A percentile compares a stretch with the other conserved stretches of the same genome.
Evolutionary conservation across 2,329 filamentous ascomycete genomes (phyloP).

Genomic region (Xylaria sp.): DNA sequence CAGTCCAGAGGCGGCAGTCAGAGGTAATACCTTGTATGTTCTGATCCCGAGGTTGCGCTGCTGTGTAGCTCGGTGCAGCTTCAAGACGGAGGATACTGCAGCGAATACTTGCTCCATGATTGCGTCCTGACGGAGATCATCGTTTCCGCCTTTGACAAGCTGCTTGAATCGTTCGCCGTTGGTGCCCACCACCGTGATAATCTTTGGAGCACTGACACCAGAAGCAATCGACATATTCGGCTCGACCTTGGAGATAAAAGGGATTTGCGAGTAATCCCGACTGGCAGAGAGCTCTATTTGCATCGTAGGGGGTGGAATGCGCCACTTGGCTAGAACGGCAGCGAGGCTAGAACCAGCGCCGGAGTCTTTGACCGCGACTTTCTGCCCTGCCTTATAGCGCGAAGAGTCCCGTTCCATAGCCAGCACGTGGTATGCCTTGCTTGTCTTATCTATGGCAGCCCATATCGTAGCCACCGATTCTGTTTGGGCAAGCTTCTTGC

Average conservation of each 20-base stretch:
- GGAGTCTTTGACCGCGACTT: slow-evolving; percentile 63
- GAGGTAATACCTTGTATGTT: slow-evolving; percentile 94
- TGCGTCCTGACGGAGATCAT: slow-evolving; percentile 94
- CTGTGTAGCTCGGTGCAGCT: slow-evolving; percentile 81
- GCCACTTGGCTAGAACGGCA: slow-evolving; percentile 63
- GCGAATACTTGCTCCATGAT: slow-evolving; percentile 99
- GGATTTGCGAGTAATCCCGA: slow-evolving; percentile 75
- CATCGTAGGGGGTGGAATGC: slow-evolving; percentile 87
- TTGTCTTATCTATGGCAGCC: slow-evolving; percentile 73
- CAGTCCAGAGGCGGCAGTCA: slow-evolving; percentile 82
- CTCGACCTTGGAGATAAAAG: slow-evolving; percentile 73
- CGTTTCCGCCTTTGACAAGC: slow-evolving; percentile 92
- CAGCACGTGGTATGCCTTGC: slow-evolving; percentile 65
- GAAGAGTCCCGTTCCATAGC: slow-evolving; percentile 67
- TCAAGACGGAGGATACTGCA: slow-evolving; percentile 87
- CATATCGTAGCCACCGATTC: slow-evolving; percentile 60
- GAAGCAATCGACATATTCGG: slow-evolving; percentile 81
- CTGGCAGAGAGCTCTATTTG: slow-evolving; percentile 74
- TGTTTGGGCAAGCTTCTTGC: slow-evolving; percentile 60
- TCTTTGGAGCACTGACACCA: slow-evolving; percentile 91
- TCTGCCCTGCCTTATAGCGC: slow-evolving; percentile 69
- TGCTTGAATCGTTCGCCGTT: slow-evolving; percentile 85
- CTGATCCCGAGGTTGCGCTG: slow-evolving; percentile 88
- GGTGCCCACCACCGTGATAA: slow-evolving; percentile 78
- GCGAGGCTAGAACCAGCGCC: slow-evolving; percentile 64